Base-by-base conservation (phyloP, 2,329 filamentous ascomycete genomes). In the Grosmannia clavigera region DNA sequence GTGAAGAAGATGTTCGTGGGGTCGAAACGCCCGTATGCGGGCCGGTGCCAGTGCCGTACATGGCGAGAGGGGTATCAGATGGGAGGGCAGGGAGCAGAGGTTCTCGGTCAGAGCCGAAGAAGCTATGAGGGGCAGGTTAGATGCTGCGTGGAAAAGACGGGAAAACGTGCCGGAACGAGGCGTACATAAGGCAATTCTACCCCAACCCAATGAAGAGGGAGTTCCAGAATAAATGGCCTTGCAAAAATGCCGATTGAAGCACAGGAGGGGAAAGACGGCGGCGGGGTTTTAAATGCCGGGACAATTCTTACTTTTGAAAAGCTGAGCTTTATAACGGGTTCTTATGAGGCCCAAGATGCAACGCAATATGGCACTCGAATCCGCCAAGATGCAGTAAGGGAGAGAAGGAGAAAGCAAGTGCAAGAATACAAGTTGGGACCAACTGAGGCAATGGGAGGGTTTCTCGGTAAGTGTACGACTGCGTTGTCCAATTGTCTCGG, bases 21-120 rank as follows among this genome's bases (percentile, higher is more conserved):
- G 94, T 99, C 67, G 92, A 95, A 71, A 96, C 91, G 76, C 94
- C 94, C 78, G 94, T 99, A 76, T 96, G 92, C 64, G 89, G 85
- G 76, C 87, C 89, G 62, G 86, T 89, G 68, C 78, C 81, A 70
- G 88, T 85, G 76, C 89, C 89, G 83, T 94, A 95, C 91, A 96
- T 95, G 74, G 69, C 67, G 70, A 67, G n/a, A 68, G 66, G 73
- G 74, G 74, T 76, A 78, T 79, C 72, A 71, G 71, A 27, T 16
- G 27, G 33, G 50, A 27, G 51, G 56, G 35, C 25, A 59, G 57
- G 9, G 22, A 38, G 29, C 2, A 40, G 16, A 50, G n/a, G 16
- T 9, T 22, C 19, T 51, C 25, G 50, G 27, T 52, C 57, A 35
- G 9, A 16, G 22, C 46, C 29, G 22, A 50, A 11, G 25, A 58